Base-by-base conservation (phyloP, 139 green algal species). In the Limnomonas spitsbergensis region DNA sequence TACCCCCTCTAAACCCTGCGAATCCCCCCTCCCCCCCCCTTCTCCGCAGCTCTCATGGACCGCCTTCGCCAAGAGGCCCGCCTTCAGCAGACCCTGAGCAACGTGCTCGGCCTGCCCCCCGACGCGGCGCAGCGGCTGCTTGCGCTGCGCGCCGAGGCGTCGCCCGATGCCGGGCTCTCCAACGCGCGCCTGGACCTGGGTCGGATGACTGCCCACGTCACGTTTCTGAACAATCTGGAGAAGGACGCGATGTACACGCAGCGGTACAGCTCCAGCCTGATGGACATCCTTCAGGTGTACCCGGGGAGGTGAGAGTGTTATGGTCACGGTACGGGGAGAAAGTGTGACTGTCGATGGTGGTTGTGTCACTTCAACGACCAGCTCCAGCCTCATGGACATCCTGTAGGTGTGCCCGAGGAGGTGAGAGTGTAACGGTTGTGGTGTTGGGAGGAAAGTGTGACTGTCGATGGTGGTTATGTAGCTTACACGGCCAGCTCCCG, bases 151-250 rank as follows among this genome's bases (percentile, higher is more conserved):
- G 34, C 73, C 32, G 42, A 79, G 24, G 53, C 47, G 20, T 29
- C 31, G 42, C 24, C 9, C 34, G 34, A 29, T 75, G 69, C 7
- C 9, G 34, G 35, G 7, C 24, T 80, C 2, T 35, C 34, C 4
- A 36, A 80, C 6, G 54, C 61, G 37, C 54, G 75, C 27, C 56
- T 81, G 2, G 67, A 76, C 31, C 66, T 81, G 3, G 75, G 75
- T 2, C 37, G 36, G 27, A 9, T 74, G 26, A 35, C 47, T 27
- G 20, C 34, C 20, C 78, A 85, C 40, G 82, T 94, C 35, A 36
- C 83, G 1, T 98, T 80, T 70, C 66, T 95, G 2, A 98, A 98
- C 79, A 81, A 98, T 82, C 80, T 97, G 39, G 92, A 97, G 80
- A 87, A 76, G 27, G 94, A 98, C 77, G 9, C 53, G 1, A 61